These are phyloP conservation scores for Trichosanthes cucumerina DNA, from an alignment of 306 rosid species.

Conservation along the genomic window DNA sequence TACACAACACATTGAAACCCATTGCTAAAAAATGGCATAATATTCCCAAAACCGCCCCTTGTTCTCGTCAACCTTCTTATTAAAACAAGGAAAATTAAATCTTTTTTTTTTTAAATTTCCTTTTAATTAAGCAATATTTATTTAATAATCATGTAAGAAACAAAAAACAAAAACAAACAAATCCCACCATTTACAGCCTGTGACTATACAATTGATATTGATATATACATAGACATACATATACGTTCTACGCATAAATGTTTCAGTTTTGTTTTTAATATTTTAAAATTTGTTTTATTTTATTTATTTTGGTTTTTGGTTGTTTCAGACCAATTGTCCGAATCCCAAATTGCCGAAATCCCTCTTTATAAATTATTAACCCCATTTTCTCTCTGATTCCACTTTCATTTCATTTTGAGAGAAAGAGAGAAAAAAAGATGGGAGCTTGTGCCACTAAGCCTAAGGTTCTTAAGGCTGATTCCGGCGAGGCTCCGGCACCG, in stretches of 20 bases:
- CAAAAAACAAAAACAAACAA: not conserved
- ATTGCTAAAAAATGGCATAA: not conserved
- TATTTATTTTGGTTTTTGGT: not conserved
- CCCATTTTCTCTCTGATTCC: not conserved
- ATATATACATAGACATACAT: not conserved
- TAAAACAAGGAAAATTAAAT: not conserved
- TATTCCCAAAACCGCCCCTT: not conserved
- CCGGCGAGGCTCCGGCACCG: not conserved
- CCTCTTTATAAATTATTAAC: not conserved
- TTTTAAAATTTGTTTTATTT: not conserved
- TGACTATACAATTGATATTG: not conserved
- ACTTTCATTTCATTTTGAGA: not conserved
- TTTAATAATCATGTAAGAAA: not conserved
- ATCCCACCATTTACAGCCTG: not conserved
- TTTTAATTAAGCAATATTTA: not conserved
- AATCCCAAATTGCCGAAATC: conserved; percentile 3
- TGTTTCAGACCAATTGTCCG: not conserved
- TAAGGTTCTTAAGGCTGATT: not conserved
- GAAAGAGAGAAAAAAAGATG: not conserved
- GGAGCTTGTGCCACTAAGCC: conserved; percentile 18
- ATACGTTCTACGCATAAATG: not conserved
- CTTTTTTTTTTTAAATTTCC: not conserved
- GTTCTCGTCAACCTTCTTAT: not conserved
- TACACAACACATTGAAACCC: not conserved
- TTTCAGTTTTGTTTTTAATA: not conserved